Conservation (phyloP, 306 rosid species). For the Gastrolobium villosum region DNA sequence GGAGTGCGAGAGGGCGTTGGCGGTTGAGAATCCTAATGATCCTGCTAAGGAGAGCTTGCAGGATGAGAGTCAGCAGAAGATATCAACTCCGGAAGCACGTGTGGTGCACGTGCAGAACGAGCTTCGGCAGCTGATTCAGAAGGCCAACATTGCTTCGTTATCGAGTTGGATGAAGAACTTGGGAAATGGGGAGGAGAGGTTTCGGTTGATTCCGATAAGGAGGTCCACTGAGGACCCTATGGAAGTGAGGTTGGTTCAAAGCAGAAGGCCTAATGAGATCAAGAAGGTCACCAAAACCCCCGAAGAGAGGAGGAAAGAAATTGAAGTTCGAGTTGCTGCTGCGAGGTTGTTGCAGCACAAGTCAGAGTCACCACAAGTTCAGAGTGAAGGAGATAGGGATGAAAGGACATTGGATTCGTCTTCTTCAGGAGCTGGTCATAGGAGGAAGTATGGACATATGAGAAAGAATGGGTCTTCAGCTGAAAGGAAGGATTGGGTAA, state of each 20-base stretch:
- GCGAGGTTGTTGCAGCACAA: constrained; percentile 95
- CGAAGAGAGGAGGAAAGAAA: constrained; percentile 92
- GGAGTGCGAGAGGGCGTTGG: constrained; percentile 88
- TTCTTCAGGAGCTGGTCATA: constrained; percentile 65
- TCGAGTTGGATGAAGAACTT: constrained; percentile 94
- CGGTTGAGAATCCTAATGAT: constrained; percentile 76
- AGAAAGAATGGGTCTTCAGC: constrained; percentile 71
- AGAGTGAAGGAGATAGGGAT: constrained; percentile 66
- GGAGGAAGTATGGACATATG: constrained; percentile 63
- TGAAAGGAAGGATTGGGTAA: constrained; percentile 84
- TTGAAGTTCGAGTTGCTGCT: constrained; percentile 96
- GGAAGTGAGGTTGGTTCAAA: constrained; percentile 83
- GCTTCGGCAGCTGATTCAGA: constrained; percentile 87
- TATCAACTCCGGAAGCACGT: constrained; percentile 58
- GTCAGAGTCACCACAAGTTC: constrained; percentile 71
- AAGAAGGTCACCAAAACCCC: constrained; percentile 92
- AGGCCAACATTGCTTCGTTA: constrained; percentile 79
- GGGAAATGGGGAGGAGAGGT: constrained; percentile 87
- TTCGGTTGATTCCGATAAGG: constrained; percentile 83
- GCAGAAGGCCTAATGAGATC: constrained; percentile 94
- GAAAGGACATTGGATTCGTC: constrained; percentile 65
- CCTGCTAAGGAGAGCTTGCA: constrained; percentile 92
- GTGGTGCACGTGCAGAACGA: constrained; percentile 79
- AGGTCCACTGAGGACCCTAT: constrained; percentile 89
- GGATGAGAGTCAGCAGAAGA: constrained; percentile 86